These are phyloP conservation scores for Penicillium paxilli DNA, from an alignment of 495 filamentous ascomycete genomes.

Conservation along the genomic window DNA sequence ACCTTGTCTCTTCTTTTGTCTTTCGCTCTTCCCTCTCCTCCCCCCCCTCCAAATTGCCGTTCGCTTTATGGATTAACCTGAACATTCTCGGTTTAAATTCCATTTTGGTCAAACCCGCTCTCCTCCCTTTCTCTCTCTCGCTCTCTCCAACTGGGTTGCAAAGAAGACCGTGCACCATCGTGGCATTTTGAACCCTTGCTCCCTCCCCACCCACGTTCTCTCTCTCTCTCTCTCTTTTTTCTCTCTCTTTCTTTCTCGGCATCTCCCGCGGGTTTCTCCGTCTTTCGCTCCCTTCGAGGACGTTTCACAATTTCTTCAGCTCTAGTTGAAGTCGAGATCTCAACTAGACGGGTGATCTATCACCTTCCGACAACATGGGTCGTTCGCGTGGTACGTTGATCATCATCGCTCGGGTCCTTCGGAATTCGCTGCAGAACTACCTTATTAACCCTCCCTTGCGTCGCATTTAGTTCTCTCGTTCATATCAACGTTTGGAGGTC, in stretches of 20 bases:
- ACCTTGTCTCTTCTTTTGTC: too few relatives aligned
- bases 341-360: conserved; percentile 6
- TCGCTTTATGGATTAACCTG: conserved; percentile 11
- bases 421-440: conserved; percentile 3
- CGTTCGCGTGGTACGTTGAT: conserved; percentile 44
- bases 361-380: conserved; percentile 33
- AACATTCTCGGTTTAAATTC: too few relatives aligned
- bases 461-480: conserved; percentile 59
- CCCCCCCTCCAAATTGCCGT: conserved; percentile 2
- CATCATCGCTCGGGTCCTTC: conserved; percentile 7
- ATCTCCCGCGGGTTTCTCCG: too few relatives aligned
- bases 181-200: not conserved
- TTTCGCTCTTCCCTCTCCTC: not conserved
- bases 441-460: conserved; percentile 31
- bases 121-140: conserved; percentile 1
- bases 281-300: too few relatives aligned
- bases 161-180: conserved; percentile 11
- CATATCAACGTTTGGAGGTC: conserved; percentile 57
- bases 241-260: not conserved
- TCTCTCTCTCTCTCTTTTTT: not conserved
- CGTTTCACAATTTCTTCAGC: conserved; percentile 11
- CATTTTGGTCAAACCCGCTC: conserved; percentile 8
- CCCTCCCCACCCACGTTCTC: not conserved
- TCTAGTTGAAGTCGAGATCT: conserved; percentile 4
- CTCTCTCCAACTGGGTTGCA: not conserved